Conservation (phyloP, 257 asterid genomes). For the Solanum pennellii region DNA sequence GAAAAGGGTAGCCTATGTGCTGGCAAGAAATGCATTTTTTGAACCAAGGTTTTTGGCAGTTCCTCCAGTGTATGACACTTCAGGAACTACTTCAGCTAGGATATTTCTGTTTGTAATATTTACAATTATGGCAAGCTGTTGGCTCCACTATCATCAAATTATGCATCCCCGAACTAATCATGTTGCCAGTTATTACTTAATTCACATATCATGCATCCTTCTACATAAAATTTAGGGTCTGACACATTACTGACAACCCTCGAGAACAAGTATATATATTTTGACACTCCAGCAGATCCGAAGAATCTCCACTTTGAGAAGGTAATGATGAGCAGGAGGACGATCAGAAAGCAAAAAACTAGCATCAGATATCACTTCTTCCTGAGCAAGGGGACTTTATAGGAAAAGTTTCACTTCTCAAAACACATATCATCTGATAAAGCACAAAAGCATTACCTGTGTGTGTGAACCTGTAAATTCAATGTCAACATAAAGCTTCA, state of each 20-base stretch:
- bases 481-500: constrained; percentile 92
- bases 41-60: neutral
- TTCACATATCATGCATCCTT: neutral
- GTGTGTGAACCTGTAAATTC: constrained; percentile 99
- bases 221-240: neutral
- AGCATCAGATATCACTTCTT: neutral
- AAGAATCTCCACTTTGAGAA: neutral
- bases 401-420: neutral
- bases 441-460: constrained; percentile 47
- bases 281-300: neutral
- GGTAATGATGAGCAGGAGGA: neutral
- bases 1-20: neutral
- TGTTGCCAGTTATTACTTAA: neutral
- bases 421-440: neutral
- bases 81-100: neutral
- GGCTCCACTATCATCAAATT: neutral
- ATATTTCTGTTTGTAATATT: neutral
- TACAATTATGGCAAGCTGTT: neutral
- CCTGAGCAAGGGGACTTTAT: neutral
- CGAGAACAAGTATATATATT: neutral
- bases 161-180: neutral
- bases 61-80: neutral
- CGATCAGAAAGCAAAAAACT: neutral
- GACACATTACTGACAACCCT: neutral
- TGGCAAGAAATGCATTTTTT: neutral